phyloP scores from a whole-genome alignment of 345 rosid genomes.

The Rhodamnia argentea region DNA sequence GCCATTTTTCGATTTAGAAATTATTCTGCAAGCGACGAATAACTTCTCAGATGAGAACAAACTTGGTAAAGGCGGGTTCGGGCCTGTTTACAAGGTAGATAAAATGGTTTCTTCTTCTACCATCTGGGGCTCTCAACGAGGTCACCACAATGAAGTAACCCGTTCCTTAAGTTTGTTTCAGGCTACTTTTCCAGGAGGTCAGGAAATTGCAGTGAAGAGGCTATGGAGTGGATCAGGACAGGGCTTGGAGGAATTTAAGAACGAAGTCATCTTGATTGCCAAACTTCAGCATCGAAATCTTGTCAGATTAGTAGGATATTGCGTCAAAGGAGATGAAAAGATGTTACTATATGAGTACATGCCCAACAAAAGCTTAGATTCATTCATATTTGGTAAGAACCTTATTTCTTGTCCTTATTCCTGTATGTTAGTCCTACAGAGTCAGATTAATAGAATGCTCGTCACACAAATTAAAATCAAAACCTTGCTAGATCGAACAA shows the following conservation, averaged over 20 bases:
- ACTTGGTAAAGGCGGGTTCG: constrained; percentile 55
- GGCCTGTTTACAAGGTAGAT: constrained; percentile 53
- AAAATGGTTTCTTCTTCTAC: background rate
- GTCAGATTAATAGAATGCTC: background rate
- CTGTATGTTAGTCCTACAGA: background rate
- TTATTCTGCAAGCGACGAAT: constrained; percentile 34
- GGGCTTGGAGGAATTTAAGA: constrained; percentile 51
- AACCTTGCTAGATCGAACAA: constrained; percentile 19
- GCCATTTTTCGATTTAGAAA: constrained; percentile 25
- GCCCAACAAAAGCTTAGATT: constrained; percentile 55
- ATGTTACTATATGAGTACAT: constrained; percentile 49
- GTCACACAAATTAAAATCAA: background rate
- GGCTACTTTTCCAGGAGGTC: constrained; percentile 38
- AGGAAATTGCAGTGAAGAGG: constrained; percentile 56
- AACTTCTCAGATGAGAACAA: constrained; percentile 33
- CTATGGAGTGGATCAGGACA: constrained; percentile 44
- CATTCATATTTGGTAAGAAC: constrained; percentile 39
- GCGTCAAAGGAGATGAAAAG: constrained; percentile 31
- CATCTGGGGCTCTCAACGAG: background rate
- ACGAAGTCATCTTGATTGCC: constrained; percentile 42
- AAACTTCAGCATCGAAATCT: constrained; percentile 55
- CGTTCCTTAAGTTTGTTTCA: background rate
- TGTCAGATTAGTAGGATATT: constrained; percentile 42
- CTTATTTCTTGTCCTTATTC: background rate
- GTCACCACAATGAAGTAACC: background rate